Conservation (phyloP, 1,139 yeast genomes). For the Meyerozyma carpophila region DNA sequence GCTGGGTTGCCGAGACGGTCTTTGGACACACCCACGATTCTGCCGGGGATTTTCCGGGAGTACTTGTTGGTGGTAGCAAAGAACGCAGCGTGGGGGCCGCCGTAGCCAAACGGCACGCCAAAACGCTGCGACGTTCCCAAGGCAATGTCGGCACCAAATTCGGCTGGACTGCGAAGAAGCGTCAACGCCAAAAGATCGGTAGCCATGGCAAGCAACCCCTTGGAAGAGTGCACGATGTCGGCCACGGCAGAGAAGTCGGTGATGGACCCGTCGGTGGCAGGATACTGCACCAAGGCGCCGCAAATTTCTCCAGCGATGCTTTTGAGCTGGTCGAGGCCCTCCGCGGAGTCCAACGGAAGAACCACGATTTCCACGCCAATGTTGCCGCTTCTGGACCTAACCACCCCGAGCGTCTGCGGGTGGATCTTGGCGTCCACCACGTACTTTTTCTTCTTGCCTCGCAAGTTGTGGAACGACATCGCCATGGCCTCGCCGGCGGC, state of each 20-base stretch:
- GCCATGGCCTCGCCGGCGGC: constrained; percentile 99
- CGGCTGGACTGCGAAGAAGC: constrained; percentile 74
- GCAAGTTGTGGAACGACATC: constrained; percentile 62
- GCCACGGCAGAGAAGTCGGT: constrained; percentile 49
- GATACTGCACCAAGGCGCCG: constrained; percentile 89
- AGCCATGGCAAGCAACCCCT: constrained; percentile 79
- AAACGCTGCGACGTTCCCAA: constrained; percentile 92
- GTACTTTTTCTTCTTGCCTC: constrained; percentile 62
- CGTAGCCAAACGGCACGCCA: constrained; percentile 96
- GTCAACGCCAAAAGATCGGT: constrained; percentile 89
- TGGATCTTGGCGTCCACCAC: constrained; percentile 75
- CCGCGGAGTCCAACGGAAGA: constrained; percentile 47
- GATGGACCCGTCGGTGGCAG: constrained; percentile 80
- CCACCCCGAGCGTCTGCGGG: constrained; percentile 80
- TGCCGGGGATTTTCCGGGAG: constrained; percentile 93
- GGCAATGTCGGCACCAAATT: constrained; percentile 88
- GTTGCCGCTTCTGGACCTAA: constrained; percentile 74
- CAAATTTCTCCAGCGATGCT: constrained; percentile 42
- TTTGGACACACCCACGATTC: constrained; percentile 88
- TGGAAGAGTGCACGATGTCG: constrained; percentile 60
- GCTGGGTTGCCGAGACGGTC: constrained; percentile 90
- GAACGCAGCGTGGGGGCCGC: constrained; percentile 99
- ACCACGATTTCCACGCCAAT: constrained; percentile 61
- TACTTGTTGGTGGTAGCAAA: constrained; percentile 76
- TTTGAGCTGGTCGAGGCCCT: constrained; percentile 40